A percentile compares a stretch with the other conserved stretches of the same genome.
Evolutionary conservation across 225 moss, liverwort and hornwort species (phyloP).

Genomic region (Neckera pumila): DNA sequence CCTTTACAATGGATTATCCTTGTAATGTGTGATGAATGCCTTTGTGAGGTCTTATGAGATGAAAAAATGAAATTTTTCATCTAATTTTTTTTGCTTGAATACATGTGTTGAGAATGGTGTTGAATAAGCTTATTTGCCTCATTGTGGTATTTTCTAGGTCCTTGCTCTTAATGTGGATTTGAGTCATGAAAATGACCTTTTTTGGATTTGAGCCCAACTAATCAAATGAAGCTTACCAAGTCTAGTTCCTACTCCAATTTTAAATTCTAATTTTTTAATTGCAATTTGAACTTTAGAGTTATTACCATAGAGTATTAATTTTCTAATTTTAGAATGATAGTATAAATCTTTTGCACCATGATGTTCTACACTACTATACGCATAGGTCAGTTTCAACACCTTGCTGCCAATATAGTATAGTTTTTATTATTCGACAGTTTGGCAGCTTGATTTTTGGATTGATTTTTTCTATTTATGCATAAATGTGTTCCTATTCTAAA

Average conservation of each 20-base stretch:
- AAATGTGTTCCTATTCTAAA: too few species aligned
- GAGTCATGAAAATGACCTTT: background rate
- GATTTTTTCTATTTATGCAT: too few species aligned
- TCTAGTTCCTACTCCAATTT: background rate
- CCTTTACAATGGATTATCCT: background rate
- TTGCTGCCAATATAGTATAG: too few species aligned
- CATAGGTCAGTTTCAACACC: too few species aligned
- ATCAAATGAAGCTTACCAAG: too few species aligned
- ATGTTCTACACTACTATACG: accelerated
- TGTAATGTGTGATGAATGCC: background rate
- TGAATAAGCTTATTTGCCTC: too few species aligned
- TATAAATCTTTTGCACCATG: background rate
- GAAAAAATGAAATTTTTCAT: background rate
- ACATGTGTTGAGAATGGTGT: background rate
- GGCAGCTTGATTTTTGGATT: too few species aligned
- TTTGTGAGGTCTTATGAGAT: background rate
- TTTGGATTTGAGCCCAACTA: background rate
- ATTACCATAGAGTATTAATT: background rate
- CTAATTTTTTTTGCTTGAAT: background rate
- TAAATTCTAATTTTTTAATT: background rate
- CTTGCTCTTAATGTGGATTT: background rate
- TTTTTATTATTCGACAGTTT: too few species aligned
- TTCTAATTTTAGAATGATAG: background rate
- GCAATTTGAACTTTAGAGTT: background rate
- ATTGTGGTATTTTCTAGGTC: background rate